Evolutionary conservation across 345 rosid genomes (phyloP), one percentile per base, ranked within the genome.

Genomic region (Nasturtium officinale): DNA sequence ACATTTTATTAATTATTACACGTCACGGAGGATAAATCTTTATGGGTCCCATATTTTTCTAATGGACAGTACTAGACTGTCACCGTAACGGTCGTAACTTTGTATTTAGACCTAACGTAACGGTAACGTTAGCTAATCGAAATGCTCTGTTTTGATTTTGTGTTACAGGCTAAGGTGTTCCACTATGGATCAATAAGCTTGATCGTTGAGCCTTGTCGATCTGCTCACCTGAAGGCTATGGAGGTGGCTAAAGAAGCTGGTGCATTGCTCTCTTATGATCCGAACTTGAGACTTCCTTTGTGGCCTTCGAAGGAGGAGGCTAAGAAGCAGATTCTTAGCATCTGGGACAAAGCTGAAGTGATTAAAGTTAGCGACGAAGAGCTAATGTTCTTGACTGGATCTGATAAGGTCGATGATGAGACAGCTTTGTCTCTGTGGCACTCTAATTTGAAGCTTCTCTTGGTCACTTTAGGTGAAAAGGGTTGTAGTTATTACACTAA

Each of bases 161-260:
- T 56, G 37, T 13, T 6, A 45, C 28, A 95, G 99, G 92, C 94
- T 26, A 92, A 84, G 50, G 88, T 90, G 30, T 95, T 95, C 74
- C 99, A 95, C 74, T 95, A 90, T 60, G 99, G 98, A 78, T 95
- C 99, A 1, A 95, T 95, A 68, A 95, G 99, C 56, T 83, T 95
- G 85, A 95, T 95, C 2, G 98, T 92, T 77, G 98, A 96, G 88
- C 99, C 99, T 71, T 96, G 99, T 79, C 57, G 99, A 78, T 90
- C 97, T 3, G 99, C 98, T 0, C 99, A 96, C 30, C 18, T 92
- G 16, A 86, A 85, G 77, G 99, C 99, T 23, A 96, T 96, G 96
- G 84, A 87, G 65, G 99, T 78, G 67, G 99, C 99, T 12, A 92
- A 84, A 65, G 85, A 90, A 2, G 89, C 96, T 0, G 99, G 98